phyloP scores from a whole-genome alignment of 2,329 filamentous ascomycete species.

The Leptographium flavum region DNA sequence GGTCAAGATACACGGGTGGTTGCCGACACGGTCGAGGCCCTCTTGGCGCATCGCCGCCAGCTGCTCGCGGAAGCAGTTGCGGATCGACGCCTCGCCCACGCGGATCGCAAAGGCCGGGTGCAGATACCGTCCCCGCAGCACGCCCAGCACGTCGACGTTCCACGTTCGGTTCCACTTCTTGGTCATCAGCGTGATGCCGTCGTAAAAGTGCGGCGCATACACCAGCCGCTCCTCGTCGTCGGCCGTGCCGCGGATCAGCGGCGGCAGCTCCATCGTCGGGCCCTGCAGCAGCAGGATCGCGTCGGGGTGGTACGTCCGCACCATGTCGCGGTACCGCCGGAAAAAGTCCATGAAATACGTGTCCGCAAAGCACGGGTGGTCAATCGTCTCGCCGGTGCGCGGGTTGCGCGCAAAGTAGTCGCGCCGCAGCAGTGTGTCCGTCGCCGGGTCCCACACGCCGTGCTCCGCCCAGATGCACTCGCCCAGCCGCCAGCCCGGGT shows the following conservation, averaged over 20 bases:
- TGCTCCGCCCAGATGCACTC: slow-evolving; percentile 95
- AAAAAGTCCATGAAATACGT: slow-evolving; percentile 83
- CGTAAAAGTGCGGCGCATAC: slow-evolving; percentile 92
- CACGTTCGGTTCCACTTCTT: slow-evolving; percentile 98
- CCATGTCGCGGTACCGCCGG: slow-evolving; percentile 57
- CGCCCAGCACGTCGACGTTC: slow-evolving; percentile 91
- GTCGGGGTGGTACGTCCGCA: slow-evolving; percentile 62
- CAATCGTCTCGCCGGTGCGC: slow-evolving; percentile 53
- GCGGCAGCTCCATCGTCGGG: slow-evolving; percentile 82
- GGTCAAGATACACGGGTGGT: slow-evolving; percentile 77
- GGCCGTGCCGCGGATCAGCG: slow-evolving; percentile 67
- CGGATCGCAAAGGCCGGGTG: slow-evolving; percentile 86
- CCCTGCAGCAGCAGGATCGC: slow-evolving; percentile 85
- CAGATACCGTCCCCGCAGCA: slow-evolving; percentile 77
- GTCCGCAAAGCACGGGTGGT: slow-evolving; percentile 81
- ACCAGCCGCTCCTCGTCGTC: slow-evolving; percentile 86
- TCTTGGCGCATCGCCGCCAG: slow-evolving; percentile 71
- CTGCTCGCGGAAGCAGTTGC: slow-evolving; percentile 85
- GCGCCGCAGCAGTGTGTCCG: slow-evolving; percentile 63
- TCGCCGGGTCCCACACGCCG: slow-evolving; percentile 78
- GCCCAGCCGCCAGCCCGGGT: slow-evolving; percentile 81
- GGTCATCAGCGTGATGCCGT: slow-evolving; percentile 89
- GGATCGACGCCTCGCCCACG: slow-evolving; percentile 82
- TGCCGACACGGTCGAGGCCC: slow-evolving; percentile 75
- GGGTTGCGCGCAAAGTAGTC: slow-evolving; percentile 81